Evolutionary conservation across 768 basidiomycete species (phyloP), one percentile per base, ranked within the genome.

Genomic region (Lactarius evosmus): DNA sequence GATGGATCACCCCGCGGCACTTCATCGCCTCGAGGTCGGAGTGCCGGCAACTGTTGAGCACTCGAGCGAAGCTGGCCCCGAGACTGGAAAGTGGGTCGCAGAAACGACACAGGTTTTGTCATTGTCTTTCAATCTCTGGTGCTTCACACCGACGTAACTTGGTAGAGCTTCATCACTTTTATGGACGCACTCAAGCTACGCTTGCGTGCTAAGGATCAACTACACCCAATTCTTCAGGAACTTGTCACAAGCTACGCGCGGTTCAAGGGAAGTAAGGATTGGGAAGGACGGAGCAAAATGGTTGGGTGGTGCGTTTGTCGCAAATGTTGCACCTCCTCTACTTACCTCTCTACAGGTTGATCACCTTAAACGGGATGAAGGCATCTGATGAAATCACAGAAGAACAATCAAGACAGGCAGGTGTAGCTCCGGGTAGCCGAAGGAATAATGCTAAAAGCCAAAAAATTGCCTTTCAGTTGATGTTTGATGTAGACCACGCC

Each of bases 41-140:
- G 95, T 98, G 0, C 96, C 96, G 4, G 96, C 96, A 0, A 98
- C 95, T 0, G 91, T 97, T 4, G 95, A 98, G 73, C 96, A 98
- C 74, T 91, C 92, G 14, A 89, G 90, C 51, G 94, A 95, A 74
- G 89, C 89, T 8, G 93, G 92, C 0, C 90, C 89, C 12, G 95
- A 98, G 75, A 93, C 92, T 0, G 91, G 91, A 38, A 97, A 98
- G 75, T 95, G 92, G 91, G 93, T 99, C 29, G 96, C 96, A 9
- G 93, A 98, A 75, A 98, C 96, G 6, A 98, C 96, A 0, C 93
- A 96, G 83, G 95, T 92, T n/a, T 50, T 60, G 78, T 65, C 19
- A 19, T 25, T 19, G 0, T 19, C 27, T 6, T 14, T 44, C 44
- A 14, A 16, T 60, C 17, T 59, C 50, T 60, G 33, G 27, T n/a